These are phyloP conservation scores for Clitoria ternatea DNA, from an alignment of 306 rosid genomes.

Conservation along the genomic window DNA sequence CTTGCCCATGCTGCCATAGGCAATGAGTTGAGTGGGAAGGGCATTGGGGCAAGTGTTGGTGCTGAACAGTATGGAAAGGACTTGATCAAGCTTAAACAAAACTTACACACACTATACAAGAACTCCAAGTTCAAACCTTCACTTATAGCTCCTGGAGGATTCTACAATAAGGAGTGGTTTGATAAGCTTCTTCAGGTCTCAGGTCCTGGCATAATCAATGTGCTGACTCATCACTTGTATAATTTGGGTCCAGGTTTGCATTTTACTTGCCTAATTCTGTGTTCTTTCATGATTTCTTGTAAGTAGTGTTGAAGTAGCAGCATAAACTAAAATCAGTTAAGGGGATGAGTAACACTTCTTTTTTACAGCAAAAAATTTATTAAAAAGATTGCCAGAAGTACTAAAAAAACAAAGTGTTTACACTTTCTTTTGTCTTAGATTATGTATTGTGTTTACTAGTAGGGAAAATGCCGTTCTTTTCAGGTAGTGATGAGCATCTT, in stretches of 20 bases:
- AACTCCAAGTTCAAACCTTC: constrained; percentile 49
- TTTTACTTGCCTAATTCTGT: neutral
- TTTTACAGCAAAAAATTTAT: too few relatives aligned
- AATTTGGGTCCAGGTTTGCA: constrained; percentile 88
- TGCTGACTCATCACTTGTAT: constrained; percentile 77
- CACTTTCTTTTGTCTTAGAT: neutral
- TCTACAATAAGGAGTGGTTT: constrained; percentile 71
- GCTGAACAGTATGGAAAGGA: constrained; percentile 86
- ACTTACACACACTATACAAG: constrained; percentile 44
- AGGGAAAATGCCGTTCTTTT: neutral
- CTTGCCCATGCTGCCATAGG: constrained; percentile 44
- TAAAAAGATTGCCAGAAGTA: too few relatives aligned
- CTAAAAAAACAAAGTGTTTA: too few relatives aligned
- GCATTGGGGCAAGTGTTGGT: constrained; percentile 72
- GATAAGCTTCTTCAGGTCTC: constrained; percentile 67
- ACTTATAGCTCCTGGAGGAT: constrained; percentile 92
- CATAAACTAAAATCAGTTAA: neutral
- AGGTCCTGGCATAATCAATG: constrained; percentile 59
- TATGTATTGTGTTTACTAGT: neutral
- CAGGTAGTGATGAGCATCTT: constrained; percentile 67
- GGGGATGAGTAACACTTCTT: neutral
- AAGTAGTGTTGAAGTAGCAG: neutral
- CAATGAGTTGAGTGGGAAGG: constrained; percentile 86
- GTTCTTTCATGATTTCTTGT: neutral
- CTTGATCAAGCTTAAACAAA: constrained; percentile 56